Evolutionary conservation across 306 rosid species (phyloP), one percentile per base, ranked within the genome.

Genomic region (Styphnolobium japonicum): DNA sequence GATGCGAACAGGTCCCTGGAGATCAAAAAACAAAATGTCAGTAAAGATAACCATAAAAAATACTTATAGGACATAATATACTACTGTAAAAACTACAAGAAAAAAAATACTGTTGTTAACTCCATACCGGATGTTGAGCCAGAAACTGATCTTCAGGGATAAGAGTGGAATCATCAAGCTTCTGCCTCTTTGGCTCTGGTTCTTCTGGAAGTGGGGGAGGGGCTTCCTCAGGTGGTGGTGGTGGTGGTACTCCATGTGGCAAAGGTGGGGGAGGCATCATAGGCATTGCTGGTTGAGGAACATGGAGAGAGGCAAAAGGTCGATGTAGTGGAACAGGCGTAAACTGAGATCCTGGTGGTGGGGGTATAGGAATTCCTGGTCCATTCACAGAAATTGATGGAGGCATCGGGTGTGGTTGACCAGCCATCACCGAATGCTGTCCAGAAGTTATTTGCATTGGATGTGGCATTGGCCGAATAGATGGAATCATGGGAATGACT

Each of bases 151-250:
- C 99, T 87, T 95, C 98, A 0, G 98, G 91, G 53, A 89, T 85
- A 75, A 95, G 97, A 86, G 87, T 75, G 45, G 89, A 87, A 88
- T 95, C 98, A 46, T 95, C 97, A 67, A 82, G 97, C 81, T 88
- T 95, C 84, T 87, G 97, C 86, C 89, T 86, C 93, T 95, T 95
- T 27, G 97, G 98, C 72, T 95, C 97, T 5, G 97, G 99, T 80
- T 95, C 99, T 5, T 93, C 98, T 7, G 96, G 99, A 31, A 91
- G 98, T 0, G 98, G 97, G 2, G 98, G 99, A 77, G 93, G 97
- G 84, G 98, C 99, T 87, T 93, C 99, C 23, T 95, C 99, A 5
- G 96, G 99, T 18, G 94, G 97, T 0, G 96, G 97, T 0, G 98
- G 98, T 0, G 98, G 98, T 21, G 94, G 92, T 83, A 90, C 29